These are phyloP conservation scores for Nyctanthes arbortristis DNA, from an alignment of 257 asterid species.

Conservation along the genomic window DNA sequence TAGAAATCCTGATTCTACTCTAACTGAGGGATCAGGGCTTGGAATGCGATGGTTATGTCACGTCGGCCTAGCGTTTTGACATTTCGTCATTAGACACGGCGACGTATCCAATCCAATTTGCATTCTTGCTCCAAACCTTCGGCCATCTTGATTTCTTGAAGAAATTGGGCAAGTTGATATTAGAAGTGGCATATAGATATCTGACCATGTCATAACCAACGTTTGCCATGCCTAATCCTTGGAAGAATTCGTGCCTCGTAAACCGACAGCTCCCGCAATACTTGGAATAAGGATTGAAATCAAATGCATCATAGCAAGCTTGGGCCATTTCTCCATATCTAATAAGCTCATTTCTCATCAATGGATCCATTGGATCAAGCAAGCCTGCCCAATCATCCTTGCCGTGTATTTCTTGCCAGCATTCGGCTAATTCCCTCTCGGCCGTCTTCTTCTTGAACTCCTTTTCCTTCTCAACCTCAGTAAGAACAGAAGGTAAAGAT, in stretches of 20 bases:
- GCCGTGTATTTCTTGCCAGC: slow-evolving; percentile 45
- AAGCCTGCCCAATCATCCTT: slow-evolving; percentile 47
- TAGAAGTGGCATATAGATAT: slow-evolving; percentile 47
- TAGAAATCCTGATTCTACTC: slow-evolving; percentile 49
- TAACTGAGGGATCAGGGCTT: slow-evolving; percentile 31
- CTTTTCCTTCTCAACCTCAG: slow-evolving; percentile 7
- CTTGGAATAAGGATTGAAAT: slow-evolving; percentile 46
- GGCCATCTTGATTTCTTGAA: slow-evolving; percentile 47
- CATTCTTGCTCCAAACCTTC: slow-evolving; percentile 46
- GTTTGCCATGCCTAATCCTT: slow-evolving; percentile 25
- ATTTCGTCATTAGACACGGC: slow-evolving; percentile 45
- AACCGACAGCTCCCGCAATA: slow-evolving; percentile 47
- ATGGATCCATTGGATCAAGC: slow-evolving; percentile 49
- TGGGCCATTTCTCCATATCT: slow-evolving; percentile 53
- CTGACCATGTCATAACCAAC: slow-evolving; percentile 41
- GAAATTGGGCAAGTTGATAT: slow-evolving; percentile 43
- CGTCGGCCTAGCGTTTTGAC: slow-evolving; percentile 44
- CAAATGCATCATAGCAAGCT: slow-evolving; percentile 55
- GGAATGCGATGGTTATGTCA: slow-evolving; percentile 45
- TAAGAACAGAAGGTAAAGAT: slow-evolving; percentile 16
- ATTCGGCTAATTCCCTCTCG: slow-evolving; percentile 10
- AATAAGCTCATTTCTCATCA: slow-evolving; percentile 39
- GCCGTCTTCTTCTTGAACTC: background rate
- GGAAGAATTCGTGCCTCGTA: slow-evolving; percentile 28
- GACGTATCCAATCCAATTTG: slow-evolving; percentile 52